These are phyloP conservation scores for Silene conica DNA, from an alignment of 148 eudicot genomes.

Conservation along the genomic window DNA sequence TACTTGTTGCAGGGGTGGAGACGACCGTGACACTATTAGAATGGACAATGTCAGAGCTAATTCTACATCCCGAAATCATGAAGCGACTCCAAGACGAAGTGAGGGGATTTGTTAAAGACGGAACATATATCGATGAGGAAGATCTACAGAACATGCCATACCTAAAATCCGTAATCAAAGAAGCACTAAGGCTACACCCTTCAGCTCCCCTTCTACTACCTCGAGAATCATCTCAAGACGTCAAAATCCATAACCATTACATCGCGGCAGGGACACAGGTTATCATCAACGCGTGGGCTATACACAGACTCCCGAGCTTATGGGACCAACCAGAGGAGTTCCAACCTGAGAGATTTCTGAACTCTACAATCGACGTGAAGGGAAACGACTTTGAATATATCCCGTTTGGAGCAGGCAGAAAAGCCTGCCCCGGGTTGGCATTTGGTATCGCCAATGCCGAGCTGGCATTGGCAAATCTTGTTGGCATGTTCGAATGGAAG, in stretches of 20 bases:
- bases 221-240: slow-evolving; percentile 23
- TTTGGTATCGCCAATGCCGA: slow-evolving; percentile 19
- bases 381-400: slow-evolving; percentile 25
- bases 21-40: slow-evolving; percentile 31
- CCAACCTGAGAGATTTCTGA: slow-evolving; percentile 36
- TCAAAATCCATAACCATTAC: slow-evolving; percentile 14
- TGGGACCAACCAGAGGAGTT: slow-evolving; percentile 30
- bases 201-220: slow-evolving; percentile 22
- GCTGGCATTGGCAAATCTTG: slow-evolving; percentile 27
- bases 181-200: slow-evolving; percentile 27
- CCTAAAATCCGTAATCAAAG: slow-evolving; percentile 40
- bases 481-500: slow-evolving; percentile 19
- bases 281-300: slow-evolving; percentile 30
- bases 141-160: slow-evolving; percentile 36
- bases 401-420: slow-evolving; percentile 40
- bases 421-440: slow-evolving; percentile 23
- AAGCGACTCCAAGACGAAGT: slow-evolving; percentile 35
- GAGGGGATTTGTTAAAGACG: slow-evolving; percentile 18
- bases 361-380: slow-evolving; percentile 6
- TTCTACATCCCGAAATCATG: slow-evolving; percentile 34
- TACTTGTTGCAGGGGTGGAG: slow-evolving; percentile 40
- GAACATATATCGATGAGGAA: slow-evolving; percentile 24
- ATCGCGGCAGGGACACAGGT: slow-evolving; percentile 19
- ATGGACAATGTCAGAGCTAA: slow-evolving; percentile 43
- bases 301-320: slow-evolving; percentile 17